These are phyloP conservation scores for Calvatia gigantea DNA, from an alignment of 768 basidiomycete species.

Conservation along the genomic window DNA sequence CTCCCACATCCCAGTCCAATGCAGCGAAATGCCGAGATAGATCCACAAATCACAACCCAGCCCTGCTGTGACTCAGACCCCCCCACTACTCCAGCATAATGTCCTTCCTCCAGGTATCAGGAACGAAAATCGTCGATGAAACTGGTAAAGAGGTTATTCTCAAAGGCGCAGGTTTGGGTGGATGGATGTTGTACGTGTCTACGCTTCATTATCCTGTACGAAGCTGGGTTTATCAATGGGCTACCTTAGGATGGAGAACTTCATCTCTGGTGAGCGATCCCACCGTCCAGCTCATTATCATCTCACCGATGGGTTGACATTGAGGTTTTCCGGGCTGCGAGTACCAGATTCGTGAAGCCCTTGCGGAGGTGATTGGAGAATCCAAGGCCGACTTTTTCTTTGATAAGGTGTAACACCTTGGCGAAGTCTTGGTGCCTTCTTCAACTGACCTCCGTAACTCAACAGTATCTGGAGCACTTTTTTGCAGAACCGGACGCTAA, in stretches of 20 bases:
- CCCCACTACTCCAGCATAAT: too few species aligned
- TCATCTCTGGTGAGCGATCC: conserved; percentile 51
- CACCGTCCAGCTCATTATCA: not conserved
- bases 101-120: conserved; percentile 55
- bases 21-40: too few species aligned
- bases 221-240: conserved; percentile 8
- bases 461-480: conserved; percentile 79
- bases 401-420: conserved; percentile 53
- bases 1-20: too few species aligned
- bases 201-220: conserved; percentile 10
- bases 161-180: conserved; percentile 74
- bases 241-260: conserved; percentile 65
- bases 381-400: conserved; percentile 78
- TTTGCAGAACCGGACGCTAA: conserved; percentile 72
- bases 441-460: not conserved
- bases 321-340: conserved; percentile 82
- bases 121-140: conserved; percentile 57
- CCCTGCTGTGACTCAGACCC: too few species aligned
- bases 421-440: too few species aligned
- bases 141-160: conserved; percentile 56
- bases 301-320: not conserved
- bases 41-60: too few species aligned
- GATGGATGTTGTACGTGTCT: conserved; percentile 83
- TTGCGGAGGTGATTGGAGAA: conserved; percentile 62
- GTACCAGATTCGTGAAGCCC: conserved; percentile 67